Percentiles rank a stretch among this genome's conserved stretches.
Evolutionary conservation across 495 filamentous ascomycete genomes (phyloP).

Genomic region (Neurospora sp.): DNA sequence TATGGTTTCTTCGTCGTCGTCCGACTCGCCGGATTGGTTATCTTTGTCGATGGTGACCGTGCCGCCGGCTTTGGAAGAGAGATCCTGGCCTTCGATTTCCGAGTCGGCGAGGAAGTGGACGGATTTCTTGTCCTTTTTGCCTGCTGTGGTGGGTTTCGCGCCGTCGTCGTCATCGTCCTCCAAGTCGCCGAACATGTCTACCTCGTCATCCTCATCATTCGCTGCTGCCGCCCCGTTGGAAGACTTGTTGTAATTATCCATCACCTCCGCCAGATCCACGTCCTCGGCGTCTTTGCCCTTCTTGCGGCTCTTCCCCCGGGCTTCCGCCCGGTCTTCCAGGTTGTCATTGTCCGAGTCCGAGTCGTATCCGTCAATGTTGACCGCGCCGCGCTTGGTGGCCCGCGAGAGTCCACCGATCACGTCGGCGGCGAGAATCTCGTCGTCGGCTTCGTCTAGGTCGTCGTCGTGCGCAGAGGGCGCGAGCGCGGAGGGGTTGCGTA

Average conservation of each 20-base stretch:
- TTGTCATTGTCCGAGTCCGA: conserved; percentile 90
- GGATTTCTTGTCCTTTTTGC: conserved; percentile 67
- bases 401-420: conserved; percentile 76
- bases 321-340: conserved; percentile 60
- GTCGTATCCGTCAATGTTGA: conserved; percentile 95
- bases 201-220: conserved; percentile 55
- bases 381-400: conserved; percentile 75
- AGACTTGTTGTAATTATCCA: conserved; percentile 32
- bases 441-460: conserved; percentile 49
- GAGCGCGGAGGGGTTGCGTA: conserved; percentile 85
- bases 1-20: conserved; percentile 61
- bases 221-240: conserved; percentile 16
- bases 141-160: conserved; percentile 29
- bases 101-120: conserved; percentile 66
- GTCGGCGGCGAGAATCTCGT: conserved; percentile 76
- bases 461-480: conserved; percentile 67
- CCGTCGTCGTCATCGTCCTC: conserved; percentile 55
- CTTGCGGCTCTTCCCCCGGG: conserved; percentile 37
- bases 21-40: conserved; percentile 27
- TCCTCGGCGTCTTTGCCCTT: conserved; percentile 33
- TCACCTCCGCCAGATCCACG: conserved; percentile 30
- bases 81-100: conserved; percentile 83
- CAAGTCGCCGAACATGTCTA: conserved; percentile 89
- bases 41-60: conserved; percentile 29
- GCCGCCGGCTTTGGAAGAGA: conserved; percentile 58